Conservation (phyloP, 768 basidiomycete species). For the Tubosaeta sp. region DNA sequence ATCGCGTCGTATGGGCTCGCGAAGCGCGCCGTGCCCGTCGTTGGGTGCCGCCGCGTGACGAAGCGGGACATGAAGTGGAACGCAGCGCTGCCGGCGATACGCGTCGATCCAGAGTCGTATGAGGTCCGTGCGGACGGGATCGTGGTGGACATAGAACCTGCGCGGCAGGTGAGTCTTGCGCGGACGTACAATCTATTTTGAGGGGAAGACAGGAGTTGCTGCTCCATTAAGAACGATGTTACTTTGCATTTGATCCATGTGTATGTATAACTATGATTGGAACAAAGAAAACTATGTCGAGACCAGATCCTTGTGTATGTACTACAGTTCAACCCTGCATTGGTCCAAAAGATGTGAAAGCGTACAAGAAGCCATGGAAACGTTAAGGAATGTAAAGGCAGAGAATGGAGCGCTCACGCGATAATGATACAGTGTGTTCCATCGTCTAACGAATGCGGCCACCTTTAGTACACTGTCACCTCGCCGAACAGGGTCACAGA, state of each 20-base stretch:
- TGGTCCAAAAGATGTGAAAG: constrained; percentile 13
- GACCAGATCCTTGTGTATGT: background rate
- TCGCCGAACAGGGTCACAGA: constrained; percentile 17
- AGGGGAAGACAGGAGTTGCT: too few species aligned
- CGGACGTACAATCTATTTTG: constrained; percentile 80
- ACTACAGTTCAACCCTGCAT: constrained; percentile 11
- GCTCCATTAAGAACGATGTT: too few species aligned
- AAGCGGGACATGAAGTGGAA: constrained; percentile 98
- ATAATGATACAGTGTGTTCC: constrained; percentile 10
- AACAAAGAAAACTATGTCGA: background rate
- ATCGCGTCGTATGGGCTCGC: constrained; percentile 64
- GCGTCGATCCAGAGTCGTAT: constrained; percentile 89
- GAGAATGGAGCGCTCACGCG: background rate
- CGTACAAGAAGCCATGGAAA: constrained; percentile 1
- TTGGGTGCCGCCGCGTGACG: constrained; percentile 63
- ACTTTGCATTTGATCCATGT: constrained; percentile 4
- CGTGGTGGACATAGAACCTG: constrained; percentile 72
- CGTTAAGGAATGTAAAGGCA: background rate
- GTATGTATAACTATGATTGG: background rate
- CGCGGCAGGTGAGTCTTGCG: constrained; percentile 61
- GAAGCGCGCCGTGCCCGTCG: constrained; percentile 74
- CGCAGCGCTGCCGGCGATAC: constrained; percentile 72
- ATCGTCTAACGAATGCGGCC: background rate
- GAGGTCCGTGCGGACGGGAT: constrained; percentile 79
- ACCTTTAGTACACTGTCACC: constrained; percentile 20